Evolutionary conservation across 1,284 basidiomycete genomes (phyloP), one percentile per base, ranked within the genome.

Genomic region (Cryptococcus sp.): DNA sequence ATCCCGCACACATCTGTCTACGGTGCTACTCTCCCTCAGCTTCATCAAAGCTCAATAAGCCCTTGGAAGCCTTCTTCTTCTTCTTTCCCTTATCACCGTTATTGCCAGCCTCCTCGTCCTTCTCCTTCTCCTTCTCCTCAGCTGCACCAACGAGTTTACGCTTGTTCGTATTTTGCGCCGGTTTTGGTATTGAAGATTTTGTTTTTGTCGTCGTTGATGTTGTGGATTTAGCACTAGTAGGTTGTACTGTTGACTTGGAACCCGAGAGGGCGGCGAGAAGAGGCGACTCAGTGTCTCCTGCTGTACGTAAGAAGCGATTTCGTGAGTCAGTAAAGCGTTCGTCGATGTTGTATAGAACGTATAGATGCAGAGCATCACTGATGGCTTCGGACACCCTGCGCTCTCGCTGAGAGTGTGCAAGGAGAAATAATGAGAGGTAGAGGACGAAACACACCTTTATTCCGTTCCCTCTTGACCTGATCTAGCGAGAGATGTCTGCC

Each of bases 401-500:
- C n/a, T n/a, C n/a, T n/a, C n/a, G n/a, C 29, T 34, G 29, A 34
- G 8, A 34, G 29, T 34, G 29, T 34, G 29, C 29, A 34, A 5
- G 8, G 29, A 34, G 8, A 34, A 34, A 13, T 34, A 13, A 13
- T 7, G 29, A 34, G 29, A 13, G 13, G 8, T 34, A 34, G 5
- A 34, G 8, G 8, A 34, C 29, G 29, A 34, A 13, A 78, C 82
- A 49, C 69, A 91, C 91, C 88, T 82, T 83, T 85, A 51, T 89
- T 83, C 54, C 84, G 82, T 68, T 89, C 84, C 66, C 89, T 87
- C 80, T 89, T 88, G 3, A 83, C 89, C 68, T 93, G 88, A 51
- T 83, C 77, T 59, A 83, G 85, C 3, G 82, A 86, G 50, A 93
- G 79, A 78, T 93, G 91, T 69, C 89, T 91, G 26, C 91, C 91